Conservation (phyloP, 345 rosid species). For the Euphorbia tirucalli region DNA sequence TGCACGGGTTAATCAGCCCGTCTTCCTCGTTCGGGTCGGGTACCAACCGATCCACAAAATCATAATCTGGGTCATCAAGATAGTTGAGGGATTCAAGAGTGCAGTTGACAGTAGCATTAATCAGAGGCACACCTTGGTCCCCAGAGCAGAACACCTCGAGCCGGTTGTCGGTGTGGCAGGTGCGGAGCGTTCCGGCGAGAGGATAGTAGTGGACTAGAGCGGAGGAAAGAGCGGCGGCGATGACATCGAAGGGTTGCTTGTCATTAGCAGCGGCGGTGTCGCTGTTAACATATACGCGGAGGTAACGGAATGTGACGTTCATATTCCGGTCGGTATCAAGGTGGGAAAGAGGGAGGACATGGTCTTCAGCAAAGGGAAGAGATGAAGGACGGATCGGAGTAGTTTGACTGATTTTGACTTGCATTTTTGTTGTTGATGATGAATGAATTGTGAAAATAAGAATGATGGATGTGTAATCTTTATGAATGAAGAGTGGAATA, state of each 20-base stretch:
- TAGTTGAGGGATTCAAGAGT: slow-evolving; percentile 50
- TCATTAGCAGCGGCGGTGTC: slow-evolving; percentile 17
- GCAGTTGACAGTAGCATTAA: slow-evolving; percentile 53
- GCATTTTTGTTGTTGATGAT: slow-evolving; percentile 27
- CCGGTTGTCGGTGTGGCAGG: slow-evolving; percentile 24
- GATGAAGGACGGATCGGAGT: slow-evolving; percentile 45
- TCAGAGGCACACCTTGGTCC: slow-evolving; percentile 56
- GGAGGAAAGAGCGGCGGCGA: slow-evolving; percentile 48
- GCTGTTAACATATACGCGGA: slow-evolving; percentile 54
- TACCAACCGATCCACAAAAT: slow-evolving; percentile 49
- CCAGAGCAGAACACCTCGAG: slow-evolving; percentile 41
- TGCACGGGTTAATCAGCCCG: slow-evolving; percentile 52
- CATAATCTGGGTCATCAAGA: slow-evolving; percentile 56
- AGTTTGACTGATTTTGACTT: slow-evolving; percentile 48
- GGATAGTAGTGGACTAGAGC: slow-evolving; percentile 67
- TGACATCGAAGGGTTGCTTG: slow-evolving; percentile 37
- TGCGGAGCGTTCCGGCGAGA: slow-evolving; percentile 38
- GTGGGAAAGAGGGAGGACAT: slow-evolving; percentile 59
- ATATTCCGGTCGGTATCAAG: slow-evolving; percentile 70
- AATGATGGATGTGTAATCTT: background rate
- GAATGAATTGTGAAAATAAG: background rate
- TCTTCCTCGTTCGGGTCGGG: slow-evolving; percentile 57
- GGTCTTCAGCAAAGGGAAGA: slow-evolving; percentile 45
- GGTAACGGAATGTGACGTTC: slow-evolving; percentile 68
- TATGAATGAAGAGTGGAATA: no score